A percentile compares a stretch with the other conserved stretches of the same genome.
Conservation (phyloP, 495 filamentous ascomycete genomes). For the Aspergillus hancockii region DNA sequence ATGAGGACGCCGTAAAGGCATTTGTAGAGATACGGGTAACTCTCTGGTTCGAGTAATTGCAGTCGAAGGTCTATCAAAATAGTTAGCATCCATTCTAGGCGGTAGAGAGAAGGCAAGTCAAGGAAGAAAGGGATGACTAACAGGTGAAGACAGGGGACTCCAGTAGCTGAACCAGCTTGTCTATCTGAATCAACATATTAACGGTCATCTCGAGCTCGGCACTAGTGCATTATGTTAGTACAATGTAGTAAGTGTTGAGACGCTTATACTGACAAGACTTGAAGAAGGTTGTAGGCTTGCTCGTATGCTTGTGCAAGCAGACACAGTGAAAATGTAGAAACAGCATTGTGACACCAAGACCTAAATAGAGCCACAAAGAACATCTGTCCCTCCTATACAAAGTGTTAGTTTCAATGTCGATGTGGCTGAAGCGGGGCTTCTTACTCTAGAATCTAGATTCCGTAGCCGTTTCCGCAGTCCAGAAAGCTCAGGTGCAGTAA, state of each 20-base stretch:
- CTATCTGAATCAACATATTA: slow-evolving; percentile 97
- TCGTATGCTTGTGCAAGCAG: slow-evolving; percentile 97
- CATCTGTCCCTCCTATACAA: slow-evolving; percentile 76
- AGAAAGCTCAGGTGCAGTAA: slow-evolving; percentile 91
- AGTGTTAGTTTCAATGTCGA: slow-evolving; percentile 13
- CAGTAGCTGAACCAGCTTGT: slow-evolving; percentile 96
- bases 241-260: background rate
- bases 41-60: slow-evolving; percentile 96
- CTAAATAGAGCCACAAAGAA: slow-evolving; percentile 94
- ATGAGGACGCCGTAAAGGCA: slow-evolving; percentile 97
- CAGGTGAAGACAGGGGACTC: slow-evolving; percentile 98
- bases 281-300: slow-evolving; percentile 93
- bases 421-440: background rate
- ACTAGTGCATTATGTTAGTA: slow-evolving; percentile 54
- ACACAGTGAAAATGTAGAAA: slow-evolving; percentile 95
- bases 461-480: slow-evolving; percentile 87
- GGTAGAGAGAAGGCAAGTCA: background rate
- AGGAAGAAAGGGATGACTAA: slow-evolving; percentile 34
- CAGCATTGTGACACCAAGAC: slow-evolving; percentile 98
- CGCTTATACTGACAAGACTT: slow-evolving; percentile 76
- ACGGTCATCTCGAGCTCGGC: slow-evolving; percentile 99
- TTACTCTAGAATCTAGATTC: slow-evolving; percentile 82
- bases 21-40: slow-evolving; percentile 95
- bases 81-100: slow-evolving; percentile 8
- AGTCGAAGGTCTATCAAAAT: slow-evolving; percentile 76